Evolutionary conservation across 2,329 filamentous ascomycete species (phyloP), one percentile per base, ranked within the genome.

Genomic region (Lachnellula arida): DNA sequence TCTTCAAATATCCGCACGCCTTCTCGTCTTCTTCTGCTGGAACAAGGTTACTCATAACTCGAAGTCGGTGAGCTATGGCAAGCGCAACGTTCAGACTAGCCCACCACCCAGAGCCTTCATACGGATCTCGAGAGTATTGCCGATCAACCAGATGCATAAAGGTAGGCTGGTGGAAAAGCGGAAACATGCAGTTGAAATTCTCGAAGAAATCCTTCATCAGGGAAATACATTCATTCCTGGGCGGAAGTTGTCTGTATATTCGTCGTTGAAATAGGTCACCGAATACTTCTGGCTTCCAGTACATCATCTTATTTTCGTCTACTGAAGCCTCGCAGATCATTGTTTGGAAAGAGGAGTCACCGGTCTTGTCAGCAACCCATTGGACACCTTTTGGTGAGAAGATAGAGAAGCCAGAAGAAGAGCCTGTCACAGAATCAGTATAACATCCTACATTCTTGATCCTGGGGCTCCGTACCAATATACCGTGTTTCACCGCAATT

Each of bases 101-200:
- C 93, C 94, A 99, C 94, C 94, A 99, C 3, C 94, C 94, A 5
- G 91, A 95, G 28, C 93, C 92, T 70, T 96, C 87, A 63, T 97
- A 97, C 0, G 93, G 93, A 63, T 97, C 89, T 49, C 85, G 78
- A 0, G 91, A 95, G 72, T 97, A 99, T 70, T 97, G 93, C 64
- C 88, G 85, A 68, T 97, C 91, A 34, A 97, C 91, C 5, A 97
- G 78, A 69, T 97, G 92, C 91, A 97, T 97, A 69, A 99, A 99
- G 0, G 94, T 97, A 1, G 93, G 92, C 71, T 97, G 92, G 72
- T 99, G 94, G 68, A 96, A 99, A 4, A 99, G 78, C 5, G 94
- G 94, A 69, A 97, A 96, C 82, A 97, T 93, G 82, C 91, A 94
- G 76, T 99, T 99, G 80, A 99, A 97, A 74, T 97, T 97, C 68